Evolutionary conservation across 2,329 filamentous ascomycete genomes (phyloP).

Genomic region (Penicillium sp.): DNA sequence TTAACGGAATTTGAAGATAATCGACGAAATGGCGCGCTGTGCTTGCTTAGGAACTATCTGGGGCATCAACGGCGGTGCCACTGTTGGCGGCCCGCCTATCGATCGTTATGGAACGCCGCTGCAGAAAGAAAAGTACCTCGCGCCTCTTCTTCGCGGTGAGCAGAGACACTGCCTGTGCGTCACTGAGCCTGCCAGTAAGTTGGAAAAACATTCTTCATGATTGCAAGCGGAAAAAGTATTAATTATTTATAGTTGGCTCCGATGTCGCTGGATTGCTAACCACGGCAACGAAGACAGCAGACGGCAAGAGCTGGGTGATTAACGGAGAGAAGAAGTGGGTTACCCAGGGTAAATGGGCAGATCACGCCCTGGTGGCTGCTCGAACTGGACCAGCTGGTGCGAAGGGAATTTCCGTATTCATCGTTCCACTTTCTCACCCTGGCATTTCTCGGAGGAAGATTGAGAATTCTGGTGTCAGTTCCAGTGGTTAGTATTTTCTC

Average conservation of each 20-base stretch:
- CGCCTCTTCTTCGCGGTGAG: constrained; percentile 13
- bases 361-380: constrained; percentile 68
- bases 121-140: constrained; percentile 20
- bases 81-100: constrained; percentile 20
- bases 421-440: constrained; percentile 67
- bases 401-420: constrained; percentile 73
- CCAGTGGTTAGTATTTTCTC: constrained; percentile 29
- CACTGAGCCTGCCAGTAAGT: constrained; percentile 17
- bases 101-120: constrained; percentile 17
- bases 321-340: constrained; percentile 79
- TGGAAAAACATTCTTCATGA: too few species aligned
- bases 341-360: constrained; percentile 72
- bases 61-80: constrained; percentile 19
- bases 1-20: constrained; percentile 12
- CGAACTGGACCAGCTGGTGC: constrained; percentile 70
- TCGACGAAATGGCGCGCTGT: constrained; percentile 17
- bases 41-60: constrained; percentile 12
- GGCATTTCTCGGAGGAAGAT: constrained; percentile 47
- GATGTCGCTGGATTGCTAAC: constrained; percentile 76
- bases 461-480: constrained; percentile 41
- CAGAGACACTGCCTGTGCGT: constrained; percentile 8
- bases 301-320: constrained; percentile 69
- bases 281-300: constrained; percentile 71
- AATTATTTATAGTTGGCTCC: constrained; percentile 56
- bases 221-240: too few species aligned